phyloP scores from a whole-genome alignment of 2,329 filamentous ascomycete species.

The Calycina marina region DNA sequence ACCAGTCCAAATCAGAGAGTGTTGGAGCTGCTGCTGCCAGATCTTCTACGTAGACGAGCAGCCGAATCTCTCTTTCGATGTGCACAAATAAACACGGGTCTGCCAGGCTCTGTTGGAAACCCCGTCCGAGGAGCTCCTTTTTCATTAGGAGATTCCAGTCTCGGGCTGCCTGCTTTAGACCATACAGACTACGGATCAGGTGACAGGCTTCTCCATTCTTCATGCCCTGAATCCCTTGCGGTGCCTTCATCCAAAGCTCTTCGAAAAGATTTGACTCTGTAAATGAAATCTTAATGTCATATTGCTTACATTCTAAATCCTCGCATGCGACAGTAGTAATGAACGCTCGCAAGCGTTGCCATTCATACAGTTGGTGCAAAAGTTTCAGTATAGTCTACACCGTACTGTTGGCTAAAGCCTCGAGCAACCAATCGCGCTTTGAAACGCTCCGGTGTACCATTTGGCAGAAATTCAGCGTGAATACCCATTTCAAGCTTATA shows the following conservation, averaged over 20 bases:
- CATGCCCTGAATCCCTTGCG: neutral
- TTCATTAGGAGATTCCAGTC: neutral
- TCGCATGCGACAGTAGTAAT: neutral
- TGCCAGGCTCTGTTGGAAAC: neutral
- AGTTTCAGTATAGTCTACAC: slow-evolving; percentile 1
- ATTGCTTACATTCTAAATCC: slow-evolving; percentile 2
- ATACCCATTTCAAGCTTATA: slow-evolving; percentile 4
- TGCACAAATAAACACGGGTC: neutral
- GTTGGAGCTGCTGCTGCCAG: neutral
- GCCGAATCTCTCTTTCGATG: neutral
- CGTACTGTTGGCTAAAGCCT: neutral
- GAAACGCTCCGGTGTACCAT: neutral
- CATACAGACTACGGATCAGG: neutral
- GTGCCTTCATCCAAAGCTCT: neutral
- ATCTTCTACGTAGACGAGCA: slow-evolving; percentile 4
- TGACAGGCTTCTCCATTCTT: no score
- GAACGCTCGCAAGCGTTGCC: neutral
- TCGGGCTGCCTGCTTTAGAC: neutral
- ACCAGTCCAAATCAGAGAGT: neutral
- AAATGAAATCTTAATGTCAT: slow-evolving; percentile 1
- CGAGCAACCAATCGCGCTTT: slow-evolving; percentile 1
- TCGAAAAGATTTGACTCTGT: neutral
- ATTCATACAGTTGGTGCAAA: slow-evolving; percentile 2
- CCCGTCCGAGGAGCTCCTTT: neutral
- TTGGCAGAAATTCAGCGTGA: slow-evolving; percentile 2